These are phyloP conservation scores for Eutreptiella sp. DNA, from an alignment of 208 protist genomes.

Conservation along the genomic window DNA sequence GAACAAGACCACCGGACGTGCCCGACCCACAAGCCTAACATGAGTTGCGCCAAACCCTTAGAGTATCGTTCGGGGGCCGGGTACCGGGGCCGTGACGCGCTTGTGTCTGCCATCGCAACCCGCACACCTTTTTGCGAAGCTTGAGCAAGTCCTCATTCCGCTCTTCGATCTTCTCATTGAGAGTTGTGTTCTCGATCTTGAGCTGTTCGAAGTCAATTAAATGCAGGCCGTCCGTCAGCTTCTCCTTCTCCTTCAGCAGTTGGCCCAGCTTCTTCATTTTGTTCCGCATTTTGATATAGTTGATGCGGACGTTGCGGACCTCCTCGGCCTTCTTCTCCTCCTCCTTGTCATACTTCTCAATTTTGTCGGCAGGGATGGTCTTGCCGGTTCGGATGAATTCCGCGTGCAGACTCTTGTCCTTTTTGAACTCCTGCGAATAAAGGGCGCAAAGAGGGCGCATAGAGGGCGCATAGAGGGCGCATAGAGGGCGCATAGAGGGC, in stretches of 20 bases:
- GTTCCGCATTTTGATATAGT: constrained; percentile 80
- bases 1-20: no score
- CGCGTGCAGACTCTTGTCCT: constrained; percentile 44
- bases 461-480: no score
- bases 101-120: no score
- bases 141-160: constrained; percentile 94
- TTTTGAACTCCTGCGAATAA: constrained; percentile 61
- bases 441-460: no score
- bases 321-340: constrained; percentile 62
- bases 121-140: constrained; percentile 85
- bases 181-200: constrained; percentile 97
- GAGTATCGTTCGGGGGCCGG: no score
- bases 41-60: no score
- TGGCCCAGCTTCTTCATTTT: constrained; percentile 56
- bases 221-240: constrained; percentile 81
- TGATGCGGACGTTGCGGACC: constrained; percentile 70
- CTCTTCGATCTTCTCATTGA: constrained; percentile 98
- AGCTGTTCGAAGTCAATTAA: constrained; percentile 98
- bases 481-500: no score
- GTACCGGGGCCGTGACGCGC: no score
- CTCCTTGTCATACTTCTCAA: constrained; percentile 59
- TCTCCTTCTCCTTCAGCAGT: constrained; percentile 53
- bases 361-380: constrained; percentile 52
- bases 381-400: constrained; percentile 62
- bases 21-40: no score